These are phyloP conservation scores for Microcos paniculata DNA, from an alignment of 345 rosid genomes.

Conservation along the genomic window DNA sequence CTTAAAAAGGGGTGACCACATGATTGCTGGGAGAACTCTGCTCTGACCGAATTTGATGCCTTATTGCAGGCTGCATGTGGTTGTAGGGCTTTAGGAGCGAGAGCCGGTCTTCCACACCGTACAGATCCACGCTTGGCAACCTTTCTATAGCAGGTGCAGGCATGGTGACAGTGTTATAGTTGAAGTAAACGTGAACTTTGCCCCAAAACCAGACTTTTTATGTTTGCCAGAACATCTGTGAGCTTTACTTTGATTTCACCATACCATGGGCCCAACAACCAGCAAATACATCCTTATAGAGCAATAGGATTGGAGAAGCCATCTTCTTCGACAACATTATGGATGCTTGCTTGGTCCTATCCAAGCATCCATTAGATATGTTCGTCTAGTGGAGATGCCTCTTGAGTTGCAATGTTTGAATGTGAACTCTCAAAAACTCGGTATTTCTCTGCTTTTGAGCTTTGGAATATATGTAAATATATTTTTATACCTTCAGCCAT, in stretches of 20 bases:
- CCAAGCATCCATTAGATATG: background rate
- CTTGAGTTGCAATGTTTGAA: no score
- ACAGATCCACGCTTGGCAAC: constrained; percentile 53
- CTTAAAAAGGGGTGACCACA: background rate
- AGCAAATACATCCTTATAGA: background rate
- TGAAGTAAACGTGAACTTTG: background rate
- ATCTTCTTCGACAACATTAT: background rate
- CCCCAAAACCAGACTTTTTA: background rate
- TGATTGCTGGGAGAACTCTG: background rate
- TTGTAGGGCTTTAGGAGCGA: constrained; percentile 85
- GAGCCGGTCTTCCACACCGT: constrained; percentile 61
- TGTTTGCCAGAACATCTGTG: background rate
- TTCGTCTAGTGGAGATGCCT: background rate
- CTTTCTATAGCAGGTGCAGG: constrained; percentile 23
- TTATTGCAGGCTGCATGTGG: constrained; percentile 70
- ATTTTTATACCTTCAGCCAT: no score
- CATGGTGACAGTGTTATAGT: background rate
- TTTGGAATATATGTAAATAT: no score
- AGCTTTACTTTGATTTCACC: background rate
- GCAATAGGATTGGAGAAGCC: background rate
- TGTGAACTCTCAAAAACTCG: background rate
- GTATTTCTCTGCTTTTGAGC: background rate
- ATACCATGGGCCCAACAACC: background rate
- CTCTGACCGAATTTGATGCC: constrained; percentile 10
- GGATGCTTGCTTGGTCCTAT: background rate